Conservation (phyloP, 345 rosid genomes). For the Corymbia maculata region DNA sequence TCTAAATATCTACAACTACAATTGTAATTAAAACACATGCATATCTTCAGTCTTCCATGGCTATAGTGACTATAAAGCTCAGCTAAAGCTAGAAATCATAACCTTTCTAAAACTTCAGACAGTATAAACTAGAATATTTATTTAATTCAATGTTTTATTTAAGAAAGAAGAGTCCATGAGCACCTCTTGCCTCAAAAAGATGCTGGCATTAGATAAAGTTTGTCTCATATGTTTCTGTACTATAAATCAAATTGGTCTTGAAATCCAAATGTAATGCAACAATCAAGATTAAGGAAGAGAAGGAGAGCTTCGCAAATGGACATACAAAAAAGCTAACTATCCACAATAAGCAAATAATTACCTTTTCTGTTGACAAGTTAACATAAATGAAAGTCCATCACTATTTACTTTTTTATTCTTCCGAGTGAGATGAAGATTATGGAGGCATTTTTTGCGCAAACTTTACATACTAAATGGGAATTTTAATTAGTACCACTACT, state of each 20-base stretch:
- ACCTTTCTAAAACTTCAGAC: background rate
- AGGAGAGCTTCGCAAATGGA: background rate
- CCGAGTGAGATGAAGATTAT: background rate
- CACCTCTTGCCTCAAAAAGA: background rate
- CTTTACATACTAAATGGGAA: background rate
- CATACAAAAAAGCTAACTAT: background rate
- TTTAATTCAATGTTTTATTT: background rate
- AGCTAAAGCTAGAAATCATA: background rate
- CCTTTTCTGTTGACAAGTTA: background rate
- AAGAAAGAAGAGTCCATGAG: background rate
- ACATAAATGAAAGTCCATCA: background rate
- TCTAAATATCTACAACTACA: background rate
- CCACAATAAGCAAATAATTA: background rate
- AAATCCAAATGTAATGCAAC: background rate
- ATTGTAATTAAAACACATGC: background rate
- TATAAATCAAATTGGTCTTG: background rate
- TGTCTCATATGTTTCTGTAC: background rate
- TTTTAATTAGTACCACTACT: background rate
- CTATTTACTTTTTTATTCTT: background rate
- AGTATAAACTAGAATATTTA: background rate
- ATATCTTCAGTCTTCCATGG: background rate
- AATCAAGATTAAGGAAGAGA: background rate
- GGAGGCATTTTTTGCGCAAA: background rate
- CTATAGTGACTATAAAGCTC: background rate
- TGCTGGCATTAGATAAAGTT: background rate